Conservation (phyloP, 306 rosid genomes). For the Lablab purpureus region DNA sequence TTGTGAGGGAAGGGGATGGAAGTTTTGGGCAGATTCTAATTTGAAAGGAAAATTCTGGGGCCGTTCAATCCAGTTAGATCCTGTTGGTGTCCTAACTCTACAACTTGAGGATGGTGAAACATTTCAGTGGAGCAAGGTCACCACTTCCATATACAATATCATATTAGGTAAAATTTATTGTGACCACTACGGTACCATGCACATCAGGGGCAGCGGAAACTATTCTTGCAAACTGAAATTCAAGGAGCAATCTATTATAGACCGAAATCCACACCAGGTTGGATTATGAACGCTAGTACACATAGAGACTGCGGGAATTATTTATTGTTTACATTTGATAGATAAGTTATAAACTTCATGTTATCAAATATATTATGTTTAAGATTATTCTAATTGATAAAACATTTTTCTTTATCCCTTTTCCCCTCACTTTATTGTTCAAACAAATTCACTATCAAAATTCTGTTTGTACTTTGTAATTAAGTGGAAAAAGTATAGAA, state of each 20-base stretch:
- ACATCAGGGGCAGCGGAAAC: slow-evolving; percentile 89
- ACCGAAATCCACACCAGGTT: slow-evolving; percentile 97
- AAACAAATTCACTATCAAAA: neutral
- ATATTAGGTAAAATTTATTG: slow-evolving; percentile 95
- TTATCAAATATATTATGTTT: neutral
- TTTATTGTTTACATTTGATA: slow-evolving; percentile 21
- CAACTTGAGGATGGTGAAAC: slow-evolving; percentile 93
- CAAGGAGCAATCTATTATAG: slow-evolving; percentile 98
- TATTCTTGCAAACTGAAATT: slow-evolving; percentile 98
- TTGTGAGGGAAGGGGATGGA: slow-evolving; percentile 95
- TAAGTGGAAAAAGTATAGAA: slow-evolving; percentile 14
- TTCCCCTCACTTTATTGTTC: slow-evolving; percentile 4
- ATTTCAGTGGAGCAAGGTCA: slow-evolving; percentile 99
- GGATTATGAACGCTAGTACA: slow-evolving; percentile 33
- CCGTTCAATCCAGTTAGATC: slow-evolving; percentile 95
- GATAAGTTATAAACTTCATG: neutral
- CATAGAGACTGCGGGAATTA: slow-evolving; percentile 3
- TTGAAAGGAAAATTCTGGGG: slow-evolving; percentile 99
- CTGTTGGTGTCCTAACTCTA: slow-evolving; percentile 90
- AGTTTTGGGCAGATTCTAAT: slow-evolving; percentile 97
- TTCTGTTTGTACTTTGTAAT: slow-evolving; percentile 9
- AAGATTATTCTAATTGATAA: slow-evolving; percentile 11
- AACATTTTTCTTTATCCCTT: neutral
- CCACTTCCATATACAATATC: slow-evolving; percentile 96
- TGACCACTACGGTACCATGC: slow-evolving; percentile 99